Evolutionary conservation across 1,139 yeast species (phyloP).

Genomic region (Scheffersomyces parashehatae): DNA sequence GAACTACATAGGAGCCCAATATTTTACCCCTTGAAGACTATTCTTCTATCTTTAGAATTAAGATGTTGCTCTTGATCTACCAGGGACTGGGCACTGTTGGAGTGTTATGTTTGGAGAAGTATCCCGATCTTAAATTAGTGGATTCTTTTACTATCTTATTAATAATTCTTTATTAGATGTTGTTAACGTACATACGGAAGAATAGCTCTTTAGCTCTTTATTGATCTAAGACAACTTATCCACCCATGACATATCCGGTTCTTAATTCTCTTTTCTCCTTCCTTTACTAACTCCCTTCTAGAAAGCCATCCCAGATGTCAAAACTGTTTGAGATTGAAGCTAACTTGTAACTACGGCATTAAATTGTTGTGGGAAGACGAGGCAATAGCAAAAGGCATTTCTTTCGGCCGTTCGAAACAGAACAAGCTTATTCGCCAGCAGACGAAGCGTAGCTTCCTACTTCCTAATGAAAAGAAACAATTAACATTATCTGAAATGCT

Average conservation of each 20-base stretch:
- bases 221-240: too few species aligned
- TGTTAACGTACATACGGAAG: not conserved
- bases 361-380: slow-evolving; percentile 35
- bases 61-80: too few species aligned
- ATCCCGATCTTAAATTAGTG: too few species aligned
- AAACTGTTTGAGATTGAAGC: slow-evolving; percentile 19
- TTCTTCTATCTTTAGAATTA: too few species aligned
- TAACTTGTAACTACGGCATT: slow-evolving; percentile 20
- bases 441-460: slow-evolving; percentile 5
- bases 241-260: too few species aligned
- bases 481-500: slow-evolving; percentile 12
- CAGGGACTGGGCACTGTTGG: too few species aligned
- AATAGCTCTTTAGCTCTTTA: slow-evolving; percentile 5
- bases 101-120: too few species aligned
- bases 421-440: slow-evolving; percentile 15
- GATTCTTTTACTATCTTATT: too few species aligned
- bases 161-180: not conserved
- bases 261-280: too few species aligned
- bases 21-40: too few species aligned
- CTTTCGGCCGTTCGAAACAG: slow-evolving; percentile 35
- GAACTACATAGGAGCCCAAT: too few species aligned
- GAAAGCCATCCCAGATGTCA: slow-evolving; percentile 26
- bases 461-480: slow-evolving; percentile 5
- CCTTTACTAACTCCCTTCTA: too few species aligned
- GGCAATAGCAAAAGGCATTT: slow-evolving; percentile 28